Evolutionary conservation across 1,139 yeast species (phyloP), one percentile per base, ranked within the genome.

Genomic region (Kurtzmaniella quercitrusa): DNA sequence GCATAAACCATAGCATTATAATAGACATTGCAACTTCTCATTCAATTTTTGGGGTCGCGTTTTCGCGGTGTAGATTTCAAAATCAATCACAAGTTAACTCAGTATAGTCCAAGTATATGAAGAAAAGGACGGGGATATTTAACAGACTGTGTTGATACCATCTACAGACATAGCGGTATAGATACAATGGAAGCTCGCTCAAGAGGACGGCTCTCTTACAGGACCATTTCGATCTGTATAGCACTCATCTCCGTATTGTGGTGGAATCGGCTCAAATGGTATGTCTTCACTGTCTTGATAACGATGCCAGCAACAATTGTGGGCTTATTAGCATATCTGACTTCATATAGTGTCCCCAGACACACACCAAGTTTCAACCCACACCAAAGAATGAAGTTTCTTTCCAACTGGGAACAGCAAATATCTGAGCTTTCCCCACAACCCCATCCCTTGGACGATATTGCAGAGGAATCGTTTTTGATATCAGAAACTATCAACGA

Each of bases 401-500:
- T 70, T 1, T 47, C 49, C 0, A 52, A 56, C 21, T 71, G 77
- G 77, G 41, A 47, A 0, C 37, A 42, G 0, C 65, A 65, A 44
- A 12, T 54, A 44, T 47, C 31, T 51, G 51, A 43, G 39, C 43
- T 33, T 52, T 51, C 37, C 19, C 23, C 41, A 48, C 12, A 41
- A 42, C 42, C 18, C 9, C 29, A 47, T 44, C 21, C 40, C 44
- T 6, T 34, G 39, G 18, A 34, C 40, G 45, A 39, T 46, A 60
- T 78, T 2, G 68, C 76, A 41, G 72, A 77, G 2, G 77, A 76
- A 24, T 77, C 82, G 18, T 73, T 76, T 48, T 56, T 75, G 2
- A 68, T 84, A 12, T 79, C 84, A 2, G 75, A 72, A 40, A 71
- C 80, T 0, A 44, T 85, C 1, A 78, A 79, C 34, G 73, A 69